Evolutionary conservation across 2,329 filamentous ascomycete species (phyloP), one percentile per base, ranked within the genome.

Genomic region (Phaeophleospora eucalypticola): DNA sequence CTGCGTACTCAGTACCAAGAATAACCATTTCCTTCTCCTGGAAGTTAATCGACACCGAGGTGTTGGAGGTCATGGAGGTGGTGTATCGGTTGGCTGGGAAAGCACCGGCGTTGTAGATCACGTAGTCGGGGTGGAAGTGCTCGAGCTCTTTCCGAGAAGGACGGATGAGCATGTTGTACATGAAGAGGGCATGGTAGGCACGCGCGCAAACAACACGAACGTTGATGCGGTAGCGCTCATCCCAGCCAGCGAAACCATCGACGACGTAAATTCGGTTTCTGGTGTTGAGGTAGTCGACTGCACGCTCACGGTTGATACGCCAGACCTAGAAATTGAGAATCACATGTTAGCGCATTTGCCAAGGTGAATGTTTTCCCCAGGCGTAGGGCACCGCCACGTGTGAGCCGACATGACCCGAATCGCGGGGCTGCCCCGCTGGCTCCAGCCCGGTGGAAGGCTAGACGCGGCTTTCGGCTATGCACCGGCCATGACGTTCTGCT

Each of bases 1-100:
- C 57, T 48, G 93, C 93, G 67, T 98, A 98, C 77, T 98, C 93
- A 29, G 93, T 98, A 70, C 93, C 93, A 48, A 98, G 84, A 69
- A 98, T 98, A 61, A 98, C 93, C 93, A 98, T 98, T 81, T 98
- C 93, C 84, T 95, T 96, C 68, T 96, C 90, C 67, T 86, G 87
- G 65, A 98, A 98, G 83, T 98, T 98, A 78, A 98, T 94, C 60
- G 93, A 86, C 43, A 98, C 91, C 7, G 93, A 98, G 43, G 93
- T 98, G 54, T 89, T 88, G 16, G 93, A 97, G 64, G 93, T 98
- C 93, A 98, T 98, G 66, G 93, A 90, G 71, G 89, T 87, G 51
- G 93, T 98, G 76, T 85, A 98, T 73, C 91, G 84, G 79, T 98
- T 98, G 68, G 93, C 93, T 38, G 93, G 93, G 86, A 98, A 98